Percentiles rank a stretch among this genome's conserved stretches.
Evolutionary conservation across 2,329 filamentous ascomycete genomes (phyloP).

Genomic region (Arthrobotrys musiformis): DNA sequence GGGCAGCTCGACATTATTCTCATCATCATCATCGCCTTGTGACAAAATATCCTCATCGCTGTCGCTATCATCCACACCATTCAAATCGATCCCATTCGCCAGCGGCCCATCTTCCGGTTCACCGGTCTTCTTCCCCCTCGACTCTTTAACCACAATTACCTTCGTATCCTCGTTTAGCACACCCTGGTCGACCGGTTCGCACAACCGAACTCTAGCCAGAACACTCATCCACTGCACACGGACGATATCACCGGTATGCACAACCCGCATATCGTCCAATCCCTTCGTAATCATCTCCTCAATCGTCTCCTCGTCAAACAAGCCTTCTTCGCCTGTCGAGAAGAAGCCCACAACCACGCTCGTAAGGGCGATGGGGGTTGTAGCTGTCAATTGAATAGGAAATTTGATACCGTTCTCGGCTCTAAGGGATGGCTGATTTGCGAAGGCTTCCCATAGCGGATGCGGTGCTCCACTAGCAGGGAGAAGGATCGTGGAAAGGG

Average conservation of each 20-base stretch:
- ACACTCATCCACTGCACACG: conserved; percentile 61
- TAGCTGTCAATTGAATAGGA: conserved; percentile 50
- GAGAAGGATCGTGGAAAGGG: conserved; percentile 83
- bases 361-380: conserved; percentile 45
- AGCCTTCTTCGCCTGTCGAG: conserved; percentile 52
- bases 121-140: conserved; percentile 18
- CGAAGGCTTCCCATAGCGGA: conserved; percentile 60
- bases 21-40: conserved; percentile 60
- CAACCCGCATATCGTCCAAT: conserved; percentile 76
- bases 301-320: conserved; percentile 61
- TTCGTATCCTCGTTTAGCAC: conserved; percentile 79
- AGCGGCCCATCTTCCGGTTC: conserved; percentile 63
- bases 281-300: conserved; percentile 76
- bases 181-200: conserved; percentile 92
- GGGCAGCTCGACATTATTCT: conserved; percentile 41
- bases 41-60: conserved; percentile 70
- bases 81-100: conserved; percentile 63
- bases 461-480: conserved; percentile 71
- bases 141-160: conserved; percentile 73
- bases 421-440: conserved; percentile 44
- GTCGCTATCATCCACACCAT: conserved; percentile 70
- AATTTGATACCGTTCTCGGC: conserved; percentile 56
- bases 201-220: conserved; percentile 87
- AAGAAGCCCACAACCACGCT: conserved; percentile 52
- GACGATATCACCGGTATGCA: conserved; percentile 84